A percentile compares a stretch with the other conserved stretches of the same genome.
Evolutionary conservation across 179 eudicot genomes (phyloP).

Genomic region (Carnegiea gigantea): DNA sequence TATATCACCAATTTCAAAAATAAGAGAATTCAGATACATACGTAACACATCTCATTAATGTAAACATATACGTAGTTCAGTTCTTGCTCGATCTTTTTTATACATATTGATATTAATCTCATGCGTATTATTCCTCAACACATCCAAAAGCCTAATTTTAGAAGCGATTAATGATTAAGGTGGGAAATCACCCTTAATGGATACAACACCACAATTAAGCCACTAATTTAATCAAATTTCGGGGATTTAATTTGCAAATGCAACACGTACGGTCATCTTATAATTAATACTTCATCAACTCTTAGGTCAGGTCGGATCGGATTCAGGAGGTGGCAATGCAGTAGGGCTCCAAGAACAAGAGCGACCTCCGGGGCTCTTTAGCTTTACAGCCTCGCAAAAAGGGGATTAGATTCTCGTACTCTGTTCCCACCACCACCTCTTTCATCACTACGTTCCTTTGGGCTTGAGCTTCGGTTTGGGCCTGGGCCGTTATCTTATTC

Average conservation of each 20-base stretch:
- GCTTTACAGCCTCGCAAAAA: slow-evolving; percentile 62
- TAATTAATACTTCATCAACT: neutral
- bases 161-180: neutral
- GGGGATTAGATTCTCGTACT: slow-evolving; percentile 46
- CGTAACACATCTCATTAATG: neutral
- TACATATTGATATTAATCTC: neutral
- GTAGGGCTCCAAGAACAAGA: slow-evolving; percentile 57
- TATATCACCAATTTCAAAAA: too few relatives aligned
- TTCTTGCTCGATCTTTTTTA: neutral
- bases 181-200: neutral
- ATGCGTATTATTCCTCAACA: neutral
- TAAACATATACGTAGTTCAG: neutral
- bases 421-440: slow-evolving; percentile 26
- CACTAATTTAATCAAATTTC: neutral
- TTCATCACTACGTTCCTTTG: slow-evolving; percentile 8
- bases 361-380: slow-evolving; percentile 61
- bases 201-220: neutral
- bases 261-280: too few relatives aligned
- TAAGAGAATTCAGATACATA: neutral
- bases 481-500: slow-evolving; percentile 4
- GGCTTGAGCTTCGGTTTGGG: neutral
- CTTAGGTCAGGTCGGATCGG: neutral
- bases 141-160: neutral
- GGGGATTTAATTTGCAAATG: neutral
- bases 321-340: slow-evolving; percentile 74